Conservation (phyloP, 768 basidiomycete species). For the Psilocybe cyanescens region DNA sequence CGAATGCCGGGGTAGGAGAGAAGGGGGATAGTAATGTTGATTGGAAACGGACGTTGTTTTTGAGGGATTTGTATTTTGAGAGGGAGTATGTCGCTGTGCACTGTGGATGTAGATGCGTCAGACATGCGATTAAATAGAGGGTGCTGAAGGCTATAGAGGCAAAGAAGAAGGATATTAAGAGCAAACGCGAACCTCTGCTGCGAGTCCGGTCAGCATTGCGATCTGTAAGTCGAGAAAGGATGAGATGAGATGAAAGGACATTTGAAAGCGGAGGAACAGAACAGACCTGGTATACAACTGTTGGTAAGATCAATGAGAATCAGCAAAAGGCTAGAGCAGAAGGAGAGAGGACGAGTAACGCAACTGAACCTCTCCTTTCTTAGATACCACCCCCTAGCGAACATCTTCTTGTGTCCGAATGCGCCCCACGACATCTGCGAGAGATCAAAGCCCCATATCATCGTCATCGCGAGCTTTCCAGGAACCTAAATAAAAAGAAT, state of each 20-base stretch:
- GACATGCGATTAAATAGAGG: too few relatives aligned
- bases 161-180: too few relatives aligned
- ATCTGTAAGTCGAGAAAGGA: conserved; percentile 5
- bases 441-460: conserved; percentile 39
- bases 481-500: too few relatives aligned
- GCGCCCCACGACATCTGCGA: conserved; percentile 37
- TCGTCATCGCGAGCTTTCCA: conserved; percentile 18
- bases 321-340: too few relatives aligned
- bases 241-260: too few relatives aligned
- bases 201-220: conserved; percentile 35
- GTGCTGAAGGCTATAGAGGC: too few relatives aligned
- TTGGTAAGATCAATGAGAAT: too few relatives aligned
- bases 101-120: conserved; percentile 3
- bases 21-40: neutral
- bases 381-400: conserved; percentile 35
- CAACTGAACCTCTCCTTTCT: conserved; percentile 29
- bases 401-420: conserved; percentile 33
- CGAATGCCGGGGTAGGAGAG: conserved; percentile 13
- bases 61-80: conserved; percentile 35
- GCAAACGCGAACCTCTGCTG: conserved; percentile 30
- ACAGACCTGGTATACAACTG: too few relatives aligned
- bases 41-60: conserved; percentile 28
- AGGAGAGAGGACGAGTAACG: too few relatives aligned
- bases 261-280: too few relatives aligned
- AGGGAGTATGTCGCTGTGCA: conserved; percentile 39